Base-by-base conservation (phyloP, 2,329 filamentous ascomycete genomes). In the Botrytis fabae region DNA sequence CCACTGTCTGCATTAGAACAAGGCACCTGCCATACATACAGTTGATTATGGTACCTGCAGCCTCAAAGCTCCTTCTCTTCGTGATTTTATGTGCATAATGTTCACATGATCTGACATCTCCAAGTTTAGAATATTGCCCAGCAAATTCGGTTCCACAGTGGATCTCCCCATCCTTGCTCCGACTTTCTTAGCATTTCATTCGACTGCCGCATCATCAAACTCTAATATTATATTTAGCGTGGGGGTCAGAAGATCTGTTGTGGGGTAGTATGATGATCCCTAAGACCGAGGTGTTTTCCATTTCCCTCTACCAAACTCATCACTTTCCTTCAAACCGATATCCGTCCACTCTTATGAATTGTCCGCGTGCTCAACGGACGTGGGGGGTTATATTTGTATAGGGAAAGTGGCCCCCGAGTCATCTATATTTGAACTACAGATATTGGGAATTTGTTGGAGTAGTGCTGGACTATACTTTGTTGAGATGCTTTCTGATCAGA, bases 381-480 rank as follows among this genome's bases (percentile, higher is more conserved):
- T 57, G 65, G 65, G 65, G 48, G 18, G 25, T 42, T 9, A 22
- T 69, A 32, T 32, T 69, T 42, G 35, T 25, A 57, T 57, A 18
- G 18, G 48, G n/a, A 69, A 57, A 44, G 48, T 69, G 65, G 18
- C 38, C 1, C 14, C 48, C n/a, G 35, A 68, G 9, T 16, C 18
- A 38, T 42, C 51, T 10, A 40, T 40, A 28, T 28, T 42, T 35
- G 18, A 57, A 10, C 35, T 40, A 54, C 18, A 57, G 16, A 25
- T 68, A 16, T 44, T 68, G 35, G n/a, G n/a, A 22, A 42, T 32
- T 42, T 35, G 25, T 57, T 51, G 9, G 35, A 32, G 48, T 28
- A 32, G 22, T 68, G n/a, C 65, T 68, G n/a, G 18, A 10, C 12
- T 32, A 42, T 57, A 48, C 44, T 68, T 57, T 68, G 65, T 57